phyloP scores from a whole-genome alignment of 768 basidiomycete genomes.

The Cantharellus anzutake region DNA sequence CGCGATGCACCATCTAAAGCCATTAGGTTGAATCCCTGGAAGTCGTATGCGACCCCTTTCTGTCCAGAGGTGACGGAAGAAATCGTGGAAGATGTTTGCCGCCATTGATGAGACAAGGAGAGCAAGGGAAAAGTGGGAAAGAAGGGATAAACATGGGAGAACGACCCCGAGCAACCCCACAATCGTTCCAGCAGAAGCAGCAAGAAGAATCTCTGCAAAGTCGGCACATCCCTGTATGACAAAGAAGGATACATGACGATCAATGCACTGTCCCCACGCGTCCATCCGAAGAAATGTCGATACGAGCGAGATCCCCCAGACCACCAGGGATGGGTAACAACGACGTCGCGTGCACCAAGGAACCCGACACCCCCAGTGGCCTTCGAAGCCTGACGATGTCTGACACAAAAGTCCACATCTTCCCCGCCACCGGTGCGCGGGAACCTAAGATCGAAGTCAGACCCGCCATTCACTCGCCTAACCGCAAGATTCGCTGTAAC shows the following conservation, averaged over 20 bases:
- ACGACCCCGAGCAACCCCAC: not conserved
- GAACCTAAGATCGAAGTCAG: constrained; percentile 26
- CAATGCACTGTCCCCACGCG: constrained; percentile 35
- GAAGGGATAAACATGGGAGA: not conserved
- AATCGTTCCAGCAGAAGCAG: constrained; percentile 9
- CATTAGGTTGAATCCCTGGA: constrained; percentile 18
- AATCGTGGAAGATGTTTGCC: constrained; percentile 29
- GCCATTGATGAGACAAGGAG: constrained; percentile 17
- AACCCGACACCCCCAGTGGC: constrained; percentile 24
- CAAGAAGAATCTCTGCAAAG: constrained; percentile 22
- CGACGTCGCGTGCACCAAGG: constrained; percentile 27
- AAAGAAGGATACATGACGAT: constrained; percentile 29
- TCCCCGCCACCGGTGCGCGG: constrained; percentile 50
- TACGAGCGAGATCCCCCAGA: constrained; percentile 26
- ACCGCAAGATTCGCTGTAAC: constrained; percentile 42
- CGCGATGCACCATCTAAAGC: constrained; percentile 24
- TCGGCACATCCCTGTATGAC: constrained; percentile 29
- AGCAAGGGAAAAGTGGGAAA: constrained; percentile 9
- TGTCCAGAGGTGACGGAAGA: constrained; percentile 28
- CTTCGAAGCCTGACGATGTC: constrained; percentile 24
- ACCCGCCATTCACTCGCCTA: constrained; percentile 26
- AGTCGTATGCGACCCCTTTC: constrained; percentile 19
- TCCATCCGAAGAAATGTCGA: constrained; percentile 38
- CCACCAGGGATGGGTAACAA: constrained; percentile 44
- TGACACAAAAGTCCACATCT: constrained; percentile 37